phyloP scores from a whole-genome alignment of 179 eudicot species.

The Carnegiea gigantea region DNA sequence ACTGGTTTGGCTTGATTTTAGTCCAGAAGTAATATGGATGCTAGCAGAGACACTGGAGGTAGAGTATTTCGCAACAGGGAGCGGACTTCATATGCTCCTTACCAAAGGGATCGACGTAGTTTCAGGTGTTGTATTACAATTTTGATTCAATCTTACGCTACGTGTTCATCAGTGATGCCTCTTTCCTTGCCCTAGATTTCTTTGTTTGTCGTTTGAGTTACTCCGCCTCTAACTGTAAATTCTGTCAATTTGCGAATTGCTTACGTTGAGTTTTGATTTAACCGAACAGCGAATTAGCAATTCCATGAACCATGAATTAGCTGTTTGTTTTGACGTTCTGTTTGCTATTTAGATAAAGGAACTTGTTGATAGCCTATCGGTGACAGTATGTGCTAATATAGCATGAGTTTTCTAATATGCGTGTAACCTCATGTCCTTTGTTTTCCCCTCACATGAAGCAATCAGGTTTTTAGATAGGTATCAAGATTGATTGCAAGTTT shows the following conservation, averaged over 20 bases:
- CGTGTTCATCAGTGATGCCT: background rate
- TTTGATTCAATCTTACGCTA: background rate
- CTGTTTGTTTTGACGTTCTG: too few species aligned
- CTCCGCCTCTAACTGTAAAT: background rate
- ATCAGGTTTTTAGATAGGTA: too few species aligned
- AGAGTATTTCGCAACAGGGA: conserved; percentile 41
- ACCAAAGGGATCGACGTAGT: conserved; percentile 35
- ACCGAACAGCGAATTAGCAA: too few species aligned
- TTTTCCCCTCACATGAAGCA: too few species aligned
- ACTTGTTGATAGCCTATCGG: background rate
- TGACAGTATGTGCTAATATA: background rate
- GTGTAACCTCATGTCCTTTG: too few species aligned
- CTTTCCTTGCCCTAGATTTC: background rate
- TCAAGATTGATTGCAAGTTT: background rate
- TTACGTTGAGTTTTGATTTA: background rate
- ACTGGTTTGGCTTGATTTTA: conserved; percentile 11
- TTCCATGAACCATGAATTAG: background rate
- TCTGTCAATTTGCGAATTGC: background rate
- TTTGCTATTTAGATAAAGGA: background rate
- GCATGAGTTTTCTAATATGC: too few species aligned
- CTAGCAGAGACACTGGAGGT: conserved; percentile 38
- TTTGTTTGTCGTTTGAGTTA: background rate
- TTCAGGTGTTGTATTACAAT: conserved; percentile 25
- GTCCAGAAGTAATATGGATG: conserved; percentile 28
- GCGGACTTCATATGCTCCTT: conserved; percentile 40